phyloP scores from a whole-genome alignment of 352 stramenopile species.

The Phytophthora hybrid region DNA sequence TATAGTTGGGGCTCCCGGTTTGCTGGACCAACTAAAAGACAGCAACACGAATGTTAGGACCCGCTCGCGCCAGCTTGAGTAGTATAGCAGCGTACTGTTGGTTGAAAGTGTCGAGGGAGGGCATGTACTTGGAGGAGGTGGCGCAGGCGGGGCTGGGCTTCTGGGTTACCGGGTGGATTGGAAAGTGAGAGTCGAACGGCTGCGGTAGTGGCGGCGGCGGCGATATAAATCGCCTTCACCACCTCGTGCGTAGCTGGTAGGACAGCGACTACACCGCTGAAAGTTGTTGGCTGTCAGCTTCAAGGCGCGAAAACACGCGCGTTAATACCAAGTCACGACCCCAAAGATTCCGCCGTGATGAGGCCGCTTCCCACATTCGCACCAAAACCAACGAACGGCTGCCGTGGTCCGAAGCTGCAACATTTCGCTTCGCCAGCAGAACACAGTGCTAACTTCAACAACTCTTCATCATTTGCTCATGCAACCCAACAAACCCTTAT shows the following conservation, averaged over 20 bases:
- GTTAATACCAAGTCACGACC: not conserved
- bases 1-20: not conserved
- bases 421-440: not conserved
- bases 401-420: not conserved
- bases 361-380: not conserved
- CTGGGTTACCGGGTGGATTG: not conserved
- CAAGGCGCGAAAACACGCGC: not conserved
- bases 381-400: not conserved
- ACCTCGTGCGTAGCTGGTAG: not conserved
- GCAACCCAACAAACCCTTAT: not conserved
- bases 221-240: not conserved
- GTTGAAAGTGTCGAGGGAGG: not conserved
- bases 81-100: not conserved
- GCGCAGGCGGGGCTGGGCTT: not conserved
- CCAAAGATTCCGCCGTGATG: not conserved
- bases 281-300: not conserved
- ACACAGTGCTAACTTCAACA: not conserved
- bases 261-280: not conserved
- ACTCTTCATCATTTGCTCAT: not conserved
- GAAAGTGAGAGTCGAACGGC: not conserved
- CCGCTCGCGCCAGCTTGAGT: not conserved
- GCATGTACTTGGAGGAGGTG: not conserved
- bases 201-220: too few relatives aligned
- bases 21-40: not conserved
- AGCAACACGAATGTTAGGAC: not conserved